Evolutionary conservation across 306 rosid species (phyloP).

Genomic region (Pueraria montana): DNA sequence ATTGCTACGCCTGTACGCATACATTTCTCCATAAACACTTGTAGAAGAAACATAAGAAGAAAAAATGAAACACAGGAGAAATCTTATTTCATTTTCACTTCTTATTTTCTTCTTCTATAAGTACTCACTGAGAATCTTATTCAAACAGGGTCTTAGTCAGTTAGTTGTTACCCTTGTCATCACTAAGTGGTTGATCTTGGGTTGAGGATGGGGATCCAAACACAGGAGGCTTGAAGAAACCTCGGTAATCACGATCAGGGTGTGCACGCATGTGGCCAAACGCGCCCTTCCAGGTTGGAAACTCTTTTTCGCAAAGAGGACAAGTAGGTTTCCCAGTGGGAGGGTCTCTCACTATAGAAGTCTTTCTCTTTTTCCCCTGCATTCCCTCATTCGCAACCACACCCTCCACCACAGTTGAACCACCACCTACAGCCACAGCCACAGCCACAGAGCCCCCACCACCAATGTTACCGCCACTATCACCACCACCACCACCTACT

Average conservation of each 20-base stretch:
- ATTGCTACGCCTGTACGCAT: background rate
- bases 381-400: background rate
- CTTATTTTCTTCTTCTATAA: too few species aligned
- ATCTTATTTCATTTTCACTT: too few species aligned
- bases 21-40: too few species aligned
- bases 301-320: conserved; percentile 41
- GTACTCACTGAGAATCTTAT: too few species aligned
- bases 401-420: background rate
- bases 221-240: conserved; percentile 49
- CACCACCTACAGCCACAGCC: background rate
- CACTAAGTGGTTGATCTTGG: background rate
- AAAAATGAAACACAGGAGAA: too few species aligned
- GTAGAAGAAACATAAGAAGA: too few species aligned
- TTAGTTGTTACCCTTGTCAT: background rate
- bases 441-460: background rate
- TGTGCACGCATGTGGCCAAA: conserved; percentile 60
- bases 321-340: conserved; percentile 46
- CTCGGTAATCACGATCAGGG: conserved; percentile 48
- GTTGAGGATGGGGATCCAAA: background rate
- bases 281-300: conserved; percentile 48
- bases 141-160: background rate
- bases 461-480: background rate
- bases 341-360: conserved; percentile 20
- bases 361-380: conserved; percentile 35
- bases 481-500: background rate